Percentiles rank a stretch among this genome's conserved stretches.
Conservation (phyloP, 2,329 filamentous ascomycete species). For the Aspergillus candidus region DNA sequence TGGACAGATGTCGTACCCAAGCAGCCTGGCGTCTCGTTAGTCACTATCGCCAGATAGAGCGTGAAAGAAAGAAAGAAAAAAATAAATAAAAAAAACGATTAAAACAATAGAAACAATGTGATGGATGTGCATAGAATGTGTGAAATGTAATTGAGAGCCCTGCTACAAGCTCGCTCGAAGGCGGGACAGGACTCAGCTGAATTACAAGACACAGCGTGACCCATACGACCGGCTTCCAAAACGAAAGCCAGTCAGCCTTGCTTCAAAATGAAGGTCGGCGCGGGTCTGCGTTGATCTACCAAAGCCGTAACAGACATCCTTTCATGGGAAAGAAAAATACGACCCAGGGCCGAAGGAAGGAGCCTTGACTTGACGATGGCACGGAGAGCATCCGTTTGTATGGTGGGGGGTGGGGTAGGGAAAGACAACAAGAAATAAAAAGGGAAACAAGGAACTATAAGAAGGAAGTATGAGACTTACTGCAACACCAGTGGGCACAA, state of each 20-base stretch:
- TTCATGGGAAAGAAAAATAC: conserved; percentile 58
- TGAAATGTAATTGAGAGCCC: conserved; percentile 99
- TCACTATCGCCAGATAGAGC: conserved; percentile 20
- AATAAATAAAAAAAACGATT: too few species aligned
- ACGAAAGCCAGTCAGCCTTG: conserved; percentile 72
- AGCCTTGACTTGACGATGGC: conserved; percentile 82
- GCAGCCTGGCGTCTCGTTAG: conserved; percentile 60
- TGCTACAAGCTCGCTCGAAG: conserved; percentile 58
- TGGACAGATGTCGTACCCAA: conserved; percentile 84
- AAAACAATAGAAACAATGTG: conserved; percentile 29
- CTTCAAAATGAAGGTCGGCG: conserved; percentile 58
- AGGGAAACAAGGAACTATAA: conserved; percentile 5
- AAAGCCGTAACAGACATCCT: conserved; percentile 97
- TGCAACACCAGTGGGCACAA: conserved; percentile 86
- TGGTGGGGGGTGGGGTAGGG: conserved; percentile 14
- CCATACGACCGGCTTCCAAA: conserved; percentile 78
- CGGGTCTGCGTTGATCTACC: conserved; percentile 83
- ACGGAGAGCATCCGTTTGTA: conserved; percentile 19
- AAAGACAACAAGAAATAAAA: conserved; percentile 2
- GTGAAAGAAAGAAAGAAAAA: conserved; percentile 20
- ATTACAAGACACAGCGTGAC: conserved; percentile 72
- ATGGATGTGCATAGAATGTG: conserved; percentile 51
- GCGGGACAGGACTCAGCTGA: conserved; percentile 91
- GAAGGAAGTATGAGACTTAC: conserved; percentile 65
- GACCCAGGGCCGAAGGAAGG: conserved; percentile 55